Evolutionary conservation across 2,329 filamentous ascomycete species (phyloP).

Genomic region (Dactylellina drechsleri): DNA sequence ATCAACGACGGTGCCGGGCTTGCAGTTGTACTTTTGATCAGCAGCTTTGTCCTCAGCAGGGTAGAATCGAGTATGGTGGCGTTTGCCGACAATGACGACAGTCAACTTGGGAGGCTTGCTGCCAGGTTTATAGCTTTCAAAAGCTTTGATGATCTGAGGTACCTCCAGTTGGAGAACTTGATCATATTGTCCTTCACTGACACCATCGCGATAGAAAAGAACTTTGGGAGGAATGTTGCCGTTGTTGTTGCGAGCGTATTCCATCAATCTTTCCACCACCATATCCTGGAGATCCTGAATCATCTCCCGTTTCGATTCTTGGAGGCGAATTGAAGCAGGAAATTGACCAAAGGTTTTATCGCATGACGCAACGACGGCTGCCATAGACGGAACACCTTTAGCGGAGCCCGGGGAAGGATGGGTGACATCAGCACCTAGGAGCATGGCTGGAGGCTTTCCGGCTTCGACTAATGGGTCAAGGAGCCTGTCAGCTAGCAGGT

Average conservation of each 20-base stretch:
- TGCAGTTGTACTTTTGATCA: conserved; percentile 70
- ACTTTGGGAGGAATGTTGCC: conserved; percentile 74
- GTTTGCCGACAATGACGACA: conserved; percentile 84
- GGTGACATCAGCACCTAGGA: conserved; percentile 88
- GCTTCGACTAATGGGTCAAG: conserved; percentile 71
- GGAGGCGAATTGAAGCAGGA: conserved; percentile 77
- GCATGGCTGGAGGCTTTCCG: conserved; percentile 70
- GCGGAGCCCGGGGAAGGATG: conserved; percentile 78
- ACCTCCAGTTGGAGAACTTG: conserved; percentile 76
- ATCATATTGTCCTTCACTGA: conserved; percentile 83
- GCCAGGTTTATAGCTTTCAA: conserved; percentile 60
- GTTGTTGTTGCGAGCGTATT: conserved; percentile 73
- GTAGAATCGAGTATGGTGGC: conserved; percentile 89
- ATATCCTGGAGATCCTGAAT: conserved; percentile 69
- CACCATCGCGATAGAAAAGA: conserved; percentile 86
- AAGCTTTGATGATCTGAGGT: conserved; percentile 73
- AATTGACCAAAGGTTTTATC: conserved; percentile 78
- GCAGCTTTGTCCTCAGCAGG: conserved; percentile 70
- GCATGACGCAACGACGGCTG: conserved; percentile 80
- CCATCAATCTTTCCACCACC: conserved; percentile 68
- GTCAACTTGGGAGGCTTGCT: conserved; percentile 70
- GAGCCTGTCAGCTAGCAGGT: conserved; percentile 68
- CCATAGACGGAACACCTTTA: conserved; percentile 75
- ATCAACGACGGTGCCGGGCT: conserved; percentile 84
- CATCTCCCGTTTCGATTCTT: conserved; percentile 76